phyloP scores from a whole-genome alignment of 1,139 yeast genomes.

The Hyphopichia wangnamkhiaoensis region DNA sequence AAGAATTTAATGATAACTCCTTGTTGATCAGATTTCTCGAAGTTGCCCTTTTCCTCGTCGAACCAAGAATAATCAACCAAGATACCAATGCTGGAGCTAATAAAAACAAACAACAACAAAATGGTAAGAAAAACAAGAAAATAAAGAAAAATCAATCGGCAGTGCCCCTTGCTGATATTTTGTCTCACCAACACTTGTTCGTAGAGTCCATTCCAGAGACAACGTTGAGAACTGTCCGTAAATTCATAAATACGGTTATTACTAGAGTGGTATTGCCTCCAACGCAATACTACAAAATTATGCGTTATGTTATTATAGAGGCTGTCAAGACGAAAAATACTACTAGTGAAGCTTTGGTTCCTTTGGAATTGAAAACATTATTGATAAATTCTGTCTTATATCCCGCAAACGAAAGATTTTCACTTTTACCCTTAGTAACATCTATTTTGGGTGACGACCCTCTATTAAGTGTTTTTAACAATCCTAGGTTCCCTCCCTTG shows the following conservation, averaged over 20 bases:
- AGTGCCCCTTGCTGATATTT: conserved; percentile 64
- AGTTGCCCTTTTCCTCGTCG: conserved; percentile 44
- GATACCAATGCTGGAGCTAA: conserved; percentile 2
- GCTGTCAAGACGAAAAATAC: conserved; percentile 34
- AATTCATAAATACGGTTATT: conserved; percentile 52
- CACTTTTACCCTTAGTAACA: conserved; percentile 73
- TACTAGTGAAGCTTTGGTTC: conserved; percentile 25
- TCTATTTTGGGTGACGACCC: conserved; percentile 44
- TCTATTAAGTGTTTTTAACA: conserved; percentile 56
- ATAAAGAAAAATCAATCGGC: conserved; percentile 44
- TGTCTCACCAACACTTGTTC: conserved; percentile 68
- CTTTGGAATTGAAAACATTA: conserved; percentile 36
- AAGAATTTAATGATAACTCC: conserved; percentile 39
- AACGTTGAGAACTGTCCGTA: conserved; percentile 41
- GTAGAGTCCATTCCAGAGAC: conserved; percentile 36
- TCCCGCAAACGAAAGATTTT: conserved; percentile 64
- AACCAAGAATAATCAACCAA: conserved; percentile 30
- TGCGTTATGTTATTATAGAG: conserved; percentile 56
- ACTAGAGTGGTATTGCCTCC: conserved; percentile 57
- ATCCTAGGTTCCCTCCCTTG: conserved; percentile 77
- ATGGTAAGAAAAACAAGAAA: conserved; percentile 18
- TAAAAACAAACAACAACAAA: conserved; percentile 7
- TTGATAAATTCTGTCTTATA: conserved; percentile 56
- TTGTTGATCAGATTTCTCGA: conserved; percentile 47
- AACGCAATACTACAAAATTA: conserved; percentile 61